Evolutionary conservation across 805 yeast genomes (phyloP).

Genomic region (Soucietia sequanensis): DNA sequence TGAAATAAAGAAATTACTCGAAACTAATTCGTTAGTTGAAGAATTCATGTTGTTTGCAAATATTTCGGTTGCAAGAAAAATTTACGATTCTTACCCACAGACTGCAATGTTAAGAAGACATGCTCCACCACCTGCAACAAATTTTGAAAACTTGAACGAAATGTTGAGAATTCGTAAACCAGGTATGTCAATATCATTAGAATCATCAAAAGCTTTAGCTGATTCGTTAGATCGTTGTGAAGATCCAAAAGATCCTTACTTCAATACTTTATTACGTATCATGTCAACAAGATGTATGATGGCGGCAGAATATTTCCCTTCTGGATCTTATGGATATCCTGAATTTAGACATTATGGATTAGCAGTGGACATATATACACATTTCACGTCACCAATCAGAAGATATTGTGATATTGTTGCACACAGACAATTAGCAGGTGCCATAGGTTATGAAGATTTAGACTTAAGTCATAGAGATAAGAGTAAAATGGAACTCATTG

Average conservation of each 20-base stretch:
- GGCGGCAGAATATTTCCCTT: constrained; percentile 96
- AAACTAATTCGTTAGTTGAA: constrained; percentile 94
- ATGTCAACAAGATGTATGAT: constrained; percentile 99
- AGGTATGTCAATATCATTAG: constrained; percentile 70
- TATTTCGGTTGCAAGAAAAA: constrained; percentile 91
- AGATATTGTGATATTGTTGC: constrained; percentile 98
- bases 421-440: constrained; percentile 97
- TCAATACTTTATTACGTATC: constrained; percentile 89
- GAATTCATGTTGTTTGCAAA: constrained; percentile 98
- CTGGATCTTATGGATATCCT: constrained; percentile 85
- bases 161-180: constrained; percentile 77
- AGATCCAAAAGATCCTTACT: constrained; percentile 81
- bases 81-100: constrained; percentile 91
- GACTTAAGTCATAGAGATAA: constrained; percentile 85
- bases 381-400: constrained; percentile 97
- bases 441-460: constrained; percentile 87
- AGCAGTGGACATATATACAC: constrained; percentile 96
- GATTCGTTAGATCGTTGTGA: constrained; percentile 88
- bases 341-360: constrained; percentile 96
- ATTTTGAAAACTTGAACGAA: constrained; percentile 85
- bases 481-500: constrained; percentile 82
- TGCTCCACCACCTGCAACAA: constrained; percentile 94
- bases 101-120: constrained; percentile 98
- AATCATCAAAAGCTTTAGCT: constrained; percentile 86
- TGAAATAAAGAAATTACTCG: constrained; percentile 82